Base-by-base conservation (phyloP, 176 grass and related monocot genomes). In the Thinopyrum elongatum region DNA sequence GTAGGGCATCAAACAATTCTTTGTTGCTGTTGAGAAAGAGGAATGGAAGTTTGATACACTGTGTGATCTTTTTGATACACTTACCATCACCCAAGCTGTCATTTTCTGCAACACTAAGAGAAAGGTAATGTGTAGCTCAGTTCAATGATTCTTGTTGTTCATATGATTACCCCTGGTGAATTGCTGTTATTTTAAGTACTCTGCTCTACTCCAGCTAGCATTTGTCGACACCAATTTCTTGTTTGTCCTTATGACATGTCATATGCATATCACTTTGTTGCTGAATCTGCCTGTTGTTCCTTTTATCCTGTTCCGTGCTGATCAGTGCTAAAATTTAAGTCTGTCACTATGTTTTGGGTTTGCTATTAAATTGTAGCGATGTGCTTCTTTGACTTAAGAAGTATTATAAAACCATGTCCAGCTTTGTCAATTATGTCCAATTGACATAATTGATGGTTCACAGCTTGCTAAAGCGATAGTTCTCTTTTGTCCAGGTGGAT, bases 21-120 rank as follows among this genome's bases (percentile, higher is more conserved):
- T 99, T 87, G 94, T 99, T 79, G 92, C 97, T 92, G 97, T 99
- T 68, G 94, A 99, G 86, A 99, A 91, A 59, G 97, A 99, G 76
- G 97, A 99, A 85, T 99, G 97, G 97, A 99, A 99, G 86, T 99
- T 99, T 85, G 97, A 99, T 84, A 99, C 97, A 3, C 82, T 99
- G 15, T 99, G 97, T 12, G 97, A 99, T 89, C 94, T 99, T 70
- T 99, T 96, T 82, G 97, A 99, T 84, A 99, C 97, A 13, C 58
- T 99, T 7, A 99, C 97, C 39, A 95, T 99, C 71, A 99, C 97
- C 21, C 97, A 99, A 87, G 97, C 97, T 81, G 97, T 99, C 79
- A 99, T 99, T 70, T 99, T 99, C 90, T 99, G 97, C 85, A 99
- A 99, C 36, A 99, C 92, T 6, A 99, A 99, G 77, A 83, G 97